These are phyloP conservation scores for Scheffersomyces illinoinensis DNA, from an alignment of 1,139 yeast species.

Conservation along the genomic window DNA sequence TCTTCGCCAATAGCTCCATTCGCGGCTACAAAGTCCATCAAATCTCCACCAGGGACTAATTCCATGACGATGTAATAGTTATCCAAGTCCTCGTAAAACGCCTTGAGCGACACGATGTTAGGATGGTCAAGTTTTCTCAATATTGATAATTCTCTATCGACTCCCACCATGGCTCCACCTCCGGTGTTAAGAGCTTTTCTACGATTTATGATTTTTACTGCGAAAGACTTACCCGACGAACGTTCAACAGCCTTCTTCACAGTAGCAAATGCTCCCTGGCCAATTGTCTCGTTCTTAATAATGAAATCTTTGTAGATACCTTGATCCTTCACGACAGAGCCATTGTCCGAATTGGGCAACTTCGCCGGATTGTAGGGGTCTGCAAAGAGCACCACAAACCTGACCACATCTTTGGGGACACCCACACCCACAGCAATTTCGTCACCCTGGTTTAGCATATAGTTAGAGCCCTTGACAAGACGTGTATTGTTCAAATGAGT, in stretches of 20 bases:
- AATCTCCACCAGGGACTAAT: conserved; percentile 93
- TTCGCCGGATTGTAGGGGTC: conserved; percentile 42
- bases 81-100: conserved; percentile 80
- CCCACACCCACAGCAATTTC: conserved; percentile 91
- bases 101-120: conserved; percentile 77
- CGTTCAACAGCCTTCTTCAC: conserved; percentile 90
- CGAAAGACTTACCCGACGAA: conserved; percentile 78
- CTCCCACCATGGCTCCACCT: conserved; percentile 58
- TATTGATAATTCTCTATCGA: conserved; percentile 81
- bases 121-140: conserved; percentile 78
- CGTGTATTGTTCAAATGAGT: conserved; percentile 78
- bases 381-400: conserved; percentile 68
- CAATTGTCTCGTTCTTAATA: conserved; percentile 79
- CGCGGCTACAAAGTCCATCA: conserved; percentile 94
- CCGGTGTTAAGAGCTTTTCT: conserved; percentile 76
- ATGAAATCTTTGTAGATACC: conserved; percentile 75
- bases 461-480: conserved; percentile 76
- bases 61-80: conserved; percentile 92
- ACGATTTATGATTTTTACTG: conserved; percentile 86
- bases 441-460: conserved; percentile 86
- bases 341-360: conserved; percentile 18
- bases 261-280: conserved; percentile 96
- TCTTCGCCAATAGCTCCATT: conserved; percentile 91
- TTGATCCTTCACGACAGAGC: conserved; percentile 32
- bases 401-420: conserved; percentile 70